A percentile compares a stretch with the other conserved stretches of the same genome.
Evolutionary conservation across 2,329 filamentous ascomycete species (phyloP).

Genomic region (Cladophialophora bantiana): DNA sequence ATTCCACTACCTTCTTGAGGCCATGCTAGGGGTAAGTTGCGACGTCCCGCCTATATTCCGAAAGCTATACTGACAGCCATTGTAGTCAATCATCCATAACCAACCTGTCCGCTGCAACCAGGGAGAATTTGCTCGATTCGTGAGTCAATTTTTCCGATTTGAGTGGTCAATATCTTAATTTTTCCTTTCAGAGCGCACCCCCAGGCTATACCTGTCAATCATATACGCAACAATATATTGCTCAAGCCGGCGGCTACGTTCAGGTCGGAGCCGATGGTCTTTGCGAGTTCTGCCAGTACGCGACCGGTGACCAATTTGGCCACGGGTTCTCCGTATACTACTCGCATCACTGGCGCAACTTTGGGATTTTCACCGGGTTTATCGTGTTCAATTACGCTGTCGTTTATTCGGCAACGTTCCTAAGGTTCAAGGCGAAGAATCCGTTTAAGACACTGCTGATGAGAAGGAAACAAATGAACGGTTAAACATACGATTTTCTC

Average conservation of each 20-base stretch:
- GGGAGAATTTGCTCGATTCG: constrained; percentile 66
- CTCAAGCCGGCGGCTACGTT: constrained; percentile 54
- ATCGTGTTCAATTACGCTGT: constrained; percentile 69
- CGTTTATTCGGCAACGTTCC: constrained; percentile 34
- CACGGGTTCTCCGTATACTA: constrained; percentile 60
- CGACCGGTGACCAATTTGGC: constrained; percentile 51
- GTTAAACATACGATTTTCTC: neutral
- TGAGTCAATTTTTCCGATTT: constrained; percentile 26
- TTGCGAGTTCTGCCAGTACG: constrained; percentile 59
- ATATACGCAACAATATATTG: constrained; percentile 64
- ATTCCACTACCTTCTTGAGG: constrained; percentile 79
- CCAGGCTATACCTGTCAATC: constrained; percentile 65
- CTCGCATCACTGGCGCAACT: constrained; percentile 75
- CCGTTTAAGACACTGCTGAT: constrained; percentile 28
- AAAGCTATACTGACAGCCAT: neutral
- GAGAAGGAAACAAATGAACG: constrained; percentile 23
- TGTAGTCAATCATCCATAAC: constrained; percentile 66
- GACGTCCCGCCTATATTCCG: neutral
- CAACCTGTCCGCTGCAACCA: constrained; percentile 68
- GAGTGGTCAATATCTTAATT: constrained; percentile 43
- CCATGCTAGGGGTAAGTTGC: constrained; percentile 67
- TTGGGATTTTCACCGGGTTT: constrained; percentile 79
- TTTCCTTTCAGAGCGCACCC: constrained; percentile 67
- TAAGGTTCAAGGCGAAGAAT: constrained; percentile 38
- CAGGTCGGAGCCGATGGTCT: constrained; percentile 52